phyloP scores from a whole-genome alignment of 1,139 yeast genomes.

The Kodamaea suecica region DNA sequence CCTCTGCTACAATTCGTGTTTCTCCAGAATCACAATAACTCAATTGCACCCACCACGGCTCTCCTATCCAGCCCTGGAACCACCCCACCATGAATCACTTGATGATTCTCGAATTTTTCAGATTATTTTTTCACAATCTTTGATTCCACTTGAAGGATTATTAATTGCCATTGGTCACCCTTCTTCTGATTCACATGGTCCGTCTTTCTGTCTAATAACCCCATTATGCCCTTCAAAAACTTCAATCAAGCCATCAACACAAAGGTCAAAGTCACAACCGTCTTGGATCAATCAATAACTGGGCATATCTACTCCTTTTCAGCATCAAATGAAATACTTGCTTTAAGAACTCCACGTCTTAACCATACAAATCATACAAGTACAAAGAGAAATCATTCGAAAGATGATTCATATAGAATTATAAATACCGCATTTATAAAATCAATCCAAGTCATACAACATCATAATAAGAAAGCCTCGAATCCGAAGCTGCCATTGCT shows the following conservation, averaged over 20 bases:
- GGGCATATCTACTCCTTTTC: slow-evolving; percentile 66
- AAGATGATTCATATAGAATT: slow-evolving; percentile 43
- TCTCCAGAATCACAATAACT: too few relatives aligned
- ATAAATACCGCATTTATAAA: slow-evolving; percentile 60
- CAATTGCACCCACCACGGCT: too few relatives aligned
- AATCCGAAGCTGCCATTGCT: slow-evolving; percentile 8
- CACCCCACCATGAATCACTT: too few relatives aligned
- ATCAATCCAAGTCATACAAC: slow-evolving; percentile 42
- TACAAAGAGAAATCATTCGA: slow-evolving; percentile 9
- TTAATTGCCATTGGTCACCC: too few relatives aligned
- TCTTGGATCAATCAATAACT: slow-evolving; percentile 52
- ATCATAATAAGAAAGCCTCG: slow-evolving; percentile 20
- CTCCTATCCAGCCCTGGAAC: too few relatives aligned
- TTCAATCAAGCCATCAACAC: slow-evolving; percentile 33
- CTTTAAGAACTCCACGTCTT: slow-evolving; percentile 19
- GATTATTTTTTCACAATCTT: too few relatives aligned
- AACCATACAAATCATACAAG: slow-evolving; percentile 15
- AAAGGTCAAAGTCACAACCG: slow-evolving; percentile 61
- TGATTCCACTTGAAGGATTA: too few relatives aligned
- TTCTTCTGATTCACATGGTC: too few relatives aligned
- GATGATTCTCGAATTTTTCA: too few relatives aligned
- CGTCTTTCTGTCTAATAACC: too few relatives aligned
- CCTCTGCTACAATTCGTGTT: too few relatives aligned
- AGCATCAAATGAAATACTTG: slow-evolving; percentile 24
- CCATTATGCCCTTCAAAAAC: slow-evolving; percentile 23